Evolutionary conservation across 805 yeast species (phyloP).

Genomic region (Starmerella riodocensis): DNA sequence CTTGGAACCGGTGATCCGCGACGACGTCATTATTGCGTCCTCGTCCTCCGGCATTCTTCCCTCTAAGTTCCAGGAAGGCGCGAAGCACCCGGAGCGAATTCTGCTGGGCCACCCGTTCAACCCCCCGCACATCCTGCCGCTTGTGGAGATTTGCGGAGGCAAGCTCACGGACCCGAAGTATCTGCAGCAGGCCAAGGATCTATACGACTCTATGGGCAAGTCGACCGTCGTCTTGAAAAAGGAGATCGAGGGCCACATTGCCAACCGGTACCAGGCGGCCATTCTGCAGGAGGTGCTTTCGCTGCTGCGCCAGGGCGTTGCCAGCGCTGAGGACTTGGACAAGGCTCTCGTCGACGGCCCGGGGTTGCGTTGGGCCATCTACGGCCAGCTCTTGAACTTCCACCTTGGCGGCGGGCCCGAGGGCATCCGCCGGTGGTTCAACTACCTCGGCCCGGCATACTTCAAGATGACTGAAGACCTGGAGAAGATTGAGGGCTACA

Average conservation of each 20-base stretch:
- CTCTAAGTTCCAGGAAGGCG: constrained; percentile 11
- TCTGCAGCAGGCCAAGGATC: constrained; percentile 6
- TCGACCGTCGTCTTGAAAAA: constrained; percentile 12
- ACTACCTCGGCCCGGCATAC: constrained; percentile 13
- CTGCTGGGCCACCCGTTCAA: constrained; percentile 16
- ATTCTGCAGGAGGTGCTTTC: constrained; percentile 10
- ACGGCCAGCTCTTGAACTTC: constrained; percentile 13
- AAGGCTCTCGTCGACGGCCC: constrained; percentile 15
- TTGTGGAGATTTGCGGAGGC: constrained; percentile 15
- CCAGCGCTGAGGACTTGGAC: constrained; percentile 12
- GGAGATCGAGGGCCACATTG: constrained; percentile 16
- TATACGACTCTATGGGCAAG: constrained; percentile 10
- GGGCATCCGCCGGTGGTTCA: constrained; percentile 8
- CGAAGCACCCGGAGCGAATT: constrained; percentile 14
- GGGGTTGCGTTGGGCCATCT: constrained; percentile 15
- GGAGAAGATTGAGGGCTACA: constrained; percentile 6
- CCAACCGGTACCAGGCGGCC: constrained; percentile 16
- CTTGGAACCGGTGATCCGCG: constrained; percentile 7
- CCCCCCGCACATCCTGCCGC: constrained; percentile 14
- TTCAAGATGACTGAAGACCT: constrained; percentile 8
- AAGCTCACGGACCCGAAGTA: constrained; percentile 3
- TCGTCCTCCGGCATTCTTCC: constrained; percentile 13
- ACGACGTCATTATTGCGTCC: constrained; percentile 12
- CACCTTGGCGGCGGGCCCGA: constrained; percentile 15
- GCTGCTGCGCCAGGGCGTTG: constrained; percentile 12